Percentiles rank a stretch among this genome's conserved stretches.
phyloP scores from a whole-genome alignment of 352 stramenopile species.

The Pythium guiyangense region DNA sequence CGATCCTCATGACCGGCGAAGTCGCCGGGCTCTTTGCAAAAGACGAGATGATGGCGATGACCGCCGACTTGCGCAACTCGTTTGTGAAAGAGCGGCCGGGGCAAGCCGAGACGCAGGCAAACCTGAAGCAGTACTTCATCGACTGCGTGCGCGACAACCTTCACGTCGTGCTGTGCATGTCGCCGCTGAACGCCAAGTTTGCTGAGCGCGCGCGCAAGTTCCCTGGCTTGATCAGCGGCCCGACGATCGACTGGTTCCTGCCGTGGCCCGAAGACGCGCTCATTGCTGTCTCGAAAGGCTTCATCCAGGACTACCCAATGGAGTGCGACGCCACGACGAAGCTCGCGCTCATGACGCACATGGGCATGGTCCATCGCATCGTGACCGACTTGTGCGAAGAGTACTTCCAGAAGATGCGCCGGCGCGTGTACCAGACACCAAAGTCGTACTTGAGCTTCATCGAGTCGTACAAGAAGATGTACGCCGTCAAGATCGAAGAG shows the following conservation, averaged over 20 bases:
- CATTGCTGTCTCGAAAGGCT: conserved; percentile 94
- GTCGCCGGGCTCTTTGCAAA: conserved; percentile 98
- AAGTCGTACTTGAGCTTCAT: conserved; percentile 99
- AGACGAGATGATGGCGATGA: conserved; percentile 99
- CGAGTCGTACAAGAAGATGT: conserved; percentile 97
- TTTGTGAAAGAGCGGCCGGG: conserved; percentile 94
- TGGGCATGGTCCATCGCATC: conserved; percentile 98
- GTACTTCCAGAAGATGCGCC: conserved; percentile 97
- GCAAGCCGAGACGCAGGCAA: conserved; percentile 94
- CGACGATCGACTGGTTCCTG: conserved; percentile 99
- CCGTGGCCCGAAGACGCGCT: conserved; percentile 98
- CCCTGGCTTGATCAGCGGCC: conserved; percentile 94
- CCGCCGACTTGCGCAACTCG: conserved; percentile 91
- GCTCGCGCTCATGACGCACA: conserved; percentile 93
- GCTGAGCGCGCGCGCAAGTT: conserved; percentile 96
- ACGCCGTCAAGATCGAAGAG: conserved; percentile 91
- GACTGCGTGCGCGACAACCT: conserved; percentile 98
- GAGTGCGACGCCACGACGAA: conserved; percentile 89
- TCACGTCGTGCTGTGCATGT: conserved; percentile 99
- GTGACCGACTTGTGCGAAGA: conserved; percentile 97
- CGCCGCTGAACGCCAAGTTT: conserved; percentile 98
- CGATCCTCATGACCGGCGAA: conserved; percentile 97
- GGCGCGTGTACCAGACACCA: conserved; percentile 97
- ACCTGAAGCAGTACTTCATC: conserved; percentile 98
- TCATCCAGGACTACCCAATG: conserved; percentile 96